These are phyloP conservation scores for Corynespora cassiicola DNA, from an alignment of 2,329 filamentous ascomycete genomes.

Conservation along the genomic window DNA sequence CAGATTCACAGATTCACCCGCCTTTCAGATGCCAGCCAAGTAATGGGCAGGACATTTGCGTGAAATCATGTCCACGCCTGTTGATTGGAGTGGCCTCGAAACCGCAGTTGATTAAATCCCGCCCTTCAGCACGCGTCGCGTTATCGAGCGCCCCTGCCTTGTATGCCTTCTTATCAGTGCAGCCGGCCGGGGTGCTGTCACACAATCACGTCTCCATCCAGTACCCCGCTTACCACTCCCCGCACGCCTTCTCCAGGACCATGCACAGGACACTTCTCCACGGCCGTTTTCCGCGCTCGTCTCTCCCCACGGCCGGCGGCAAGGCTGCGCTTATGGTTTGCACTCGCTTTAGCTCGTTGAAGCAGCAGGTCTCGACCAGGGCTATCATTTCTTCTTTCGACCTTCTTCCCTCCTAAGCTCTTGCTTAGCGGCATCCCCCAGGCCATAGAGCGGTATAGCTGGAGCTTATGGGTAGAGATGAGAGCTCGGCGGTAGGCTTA, in stretches of 20 bases:
- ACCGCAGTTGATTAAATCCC: conserved; percentile 29
- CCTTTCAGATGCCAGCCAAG: too few species aligned
- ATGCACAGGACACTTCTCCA: conserved; percentile 15
- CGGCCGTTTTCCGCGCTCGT: conserved; percentile 16
- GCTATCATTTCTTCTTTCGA: conserved; percentile 19
- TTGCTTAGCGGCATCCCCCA: conserved; percentile 10
- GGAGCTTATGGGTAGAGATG: too few species aligned
- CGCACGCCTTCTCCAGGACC: conserved; percentile 22
- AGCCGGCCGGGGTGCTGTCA: conserved; percentile 16
- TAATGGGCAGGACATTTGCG: too few species aligned
- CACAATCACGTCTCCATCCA: conserved; percentile 20
- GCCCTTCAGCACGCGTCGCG: conserved; percentile 18
- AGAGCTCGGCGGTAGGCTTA: conserved; percentile 16
- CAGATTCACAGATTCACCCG: too few species aligned
- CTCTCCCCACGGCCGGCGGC: conserved; percentile 10
- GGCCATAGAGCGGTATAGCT: too few species aligned
- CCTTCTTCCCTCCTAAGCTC: conserved; percentile 14
- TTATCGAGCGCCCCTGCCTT: conserved; percentile 29
- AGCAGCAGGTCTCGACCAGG: conserved; percentile 6
- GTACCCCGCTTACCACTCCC: too few species aligned
- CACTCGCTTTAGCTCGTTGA: conserved; percentile 6
- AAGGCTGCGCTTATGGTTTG: conserved; percentile 3
- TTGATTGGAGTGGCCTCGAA: too few species aligned
- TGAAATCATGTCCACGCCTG: too few species aligned
- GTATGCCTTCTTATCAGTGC: conserved; percentile 26